Evolutionary conservation across 768 basidiomycete species (phyloP).

Genomic region (Xanthoconium stramineum): DNA sequence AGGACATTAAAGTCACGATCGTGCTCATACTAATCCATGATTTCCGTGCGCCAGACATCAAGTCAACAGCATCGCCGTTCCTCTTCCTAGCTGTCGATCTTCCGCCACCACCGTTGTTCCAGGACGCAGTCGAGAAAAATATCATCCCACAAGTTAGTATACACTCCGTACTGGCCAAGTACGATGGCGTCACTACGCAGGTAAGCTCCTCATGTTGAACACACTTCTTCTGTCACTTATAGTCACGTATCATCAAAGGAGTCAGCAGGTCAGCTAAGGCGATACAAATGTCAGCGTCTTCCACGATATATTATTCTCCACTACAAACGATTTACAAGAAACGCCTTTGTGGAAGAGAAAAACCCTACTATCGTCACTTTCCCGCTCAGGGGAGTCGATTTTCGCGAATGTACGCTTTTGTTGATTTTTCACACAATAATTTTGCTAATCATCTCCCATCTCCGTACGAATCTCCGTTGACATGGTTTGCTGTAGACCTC

Average conservation of each 20-base stretch:
- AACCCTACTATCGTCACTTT: slow-evolving; percentile 99
- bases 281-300: slow-evolving; percentile 86
- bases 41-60: slow-evolving; percentile 63
- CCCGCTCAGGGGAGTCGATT: slow-evolving; percentile 88
- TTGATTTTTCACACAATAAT: slow-evolving; percentile 21
- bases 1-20: slow-evolving; percentile 19
- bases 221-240: slow-evolving; percentile 12
- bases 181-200: slow-evolving; percentile 89
- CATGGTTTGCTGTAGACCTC: slow-evolving; percentile 54
- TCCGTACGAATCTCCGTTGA: slow-evolving; percentile 25
- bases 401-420: slow-evolving; percentile 75
- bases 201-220: slow-evolving; percentile 40
- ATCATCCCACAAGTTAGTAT: slow-evolving; percentile 98
- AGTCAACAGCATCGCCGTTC: slow-evolving; percentile 82
- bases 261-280: slow-evolving; percentile 75
- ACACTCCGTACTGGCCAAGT: slow-evolving; percentile 86
- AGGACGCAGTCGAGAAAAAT: slow-evolving; percentile 94
- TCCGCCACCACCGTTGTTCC: slow-evolving; percentile 96
- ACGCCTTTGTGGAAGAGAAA: slow-evolving; percentile 95
- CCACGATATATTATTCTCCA: slow-evolving; percentile 93
- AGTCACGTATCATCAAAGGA: slow-evolving; percentile 50
- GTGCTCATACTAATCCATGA: slow-evolving; percentile 19
- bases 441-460: slow-evolving; percentile 19
- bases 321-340: slow-evolving; percentile 96
- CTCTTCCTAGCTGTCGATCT: slow-evolving; percentile 94